Evolutionary conservation across 2,329 filamentous ascomycete genomes (phyloP).

Genomic region (Pseudogymnoascus pannorum): DNA sequence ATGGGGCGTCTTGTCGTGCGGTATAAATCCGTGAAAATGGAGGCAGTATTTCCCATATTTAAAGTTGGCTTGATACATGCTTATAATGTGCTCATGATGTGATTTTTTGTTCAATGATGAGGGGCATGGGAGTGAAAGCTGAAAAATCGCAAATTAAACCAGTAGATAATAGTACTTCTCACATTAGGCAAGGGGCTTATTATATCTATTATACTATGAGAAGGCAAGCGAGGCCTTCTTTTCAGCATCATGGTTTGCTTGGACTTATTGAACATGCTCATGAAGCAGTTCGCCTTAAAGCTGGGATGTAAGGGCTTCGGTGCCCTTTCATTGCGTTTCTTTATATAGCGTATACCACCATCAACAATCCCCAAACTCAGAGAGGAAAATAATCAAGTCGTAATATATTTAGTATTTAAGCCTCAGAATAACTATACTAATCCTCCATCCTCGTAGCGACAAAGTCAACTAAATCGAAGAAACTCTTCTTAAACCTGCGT

Average conservation of each 20-base stretch:
- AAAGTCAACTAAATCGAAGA: conserved; percentile 42
- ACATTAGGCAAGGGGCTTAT: neutral
- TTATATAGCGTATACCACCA: neutral
- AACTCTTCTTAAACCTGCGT: conserved; percentile 39
- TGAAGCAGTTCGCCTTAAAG: too few relatives aligned
- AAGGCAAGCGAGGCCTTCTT: too few relatives aligned
- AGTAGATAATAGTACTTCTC: neutral
- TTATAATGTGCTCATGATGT: neutral
- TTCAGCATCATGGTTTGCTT: too few relatives aligned
- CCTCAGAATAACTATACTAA: neutral
- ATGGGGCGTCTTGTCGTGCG: neutral
- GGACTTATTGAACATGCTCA: too few relatives aligned
- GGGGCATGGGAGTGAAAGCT: too few relatives aligned
- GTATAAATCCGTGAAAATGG: neutral
- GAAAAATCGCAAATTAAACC: neutral
- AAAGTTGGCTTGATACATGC: neutral
- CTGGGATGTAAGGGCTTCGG: too few relatives aligned
- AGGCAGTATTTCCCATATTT: neutral
- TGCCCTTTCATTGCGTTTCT: neutral
- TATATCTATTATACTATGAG: neutral
- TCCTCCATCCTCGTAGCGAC: conserved; percentile 22
- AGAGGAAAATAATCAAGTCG: neutral
- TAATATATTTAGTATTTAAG: neutral
- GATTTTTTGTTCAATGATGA: neutral
- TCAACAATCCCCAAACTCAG: neutral